Evolutionary conservation across 768 basidiomycete species (phyloP), one percentile per base, ranked within the genome.

Genomic region (Russula ochroleuca): DNA sequence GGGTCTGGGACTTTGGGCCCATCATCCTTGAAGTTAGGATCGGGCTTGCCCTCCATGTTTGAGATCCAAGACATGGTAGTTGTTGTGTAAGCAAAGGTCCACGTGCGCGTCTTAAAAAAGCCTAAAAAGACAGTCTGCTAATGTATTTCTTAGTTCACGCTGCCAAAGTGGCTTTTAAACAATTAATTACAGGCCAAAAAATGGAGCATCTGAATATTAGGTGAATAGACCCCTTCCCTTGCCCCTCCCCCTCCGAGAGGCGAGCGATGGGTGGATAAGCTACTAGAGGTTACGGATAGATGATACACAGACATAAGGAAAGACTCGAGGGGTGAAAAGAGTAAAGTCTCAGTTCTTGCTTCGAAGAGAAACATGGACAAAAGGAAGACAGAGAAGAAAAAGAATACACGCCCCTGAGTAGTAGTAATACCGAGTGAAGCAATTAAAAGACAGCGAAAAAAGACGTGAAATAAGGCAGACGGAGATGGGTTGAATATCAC

Each of bases 61-160:
- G 75, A 72, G n/a, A 88, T 70, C 87, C 86, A 87, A 45, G 86
- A 88, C 88, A 88, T 89, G 62, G 35, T 10, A 3, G 14, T 15
- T 8, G 17, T 10, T 25, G 14, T 3, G 17, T 21, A 14, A 43
- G 43, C 33, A n/a, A 17, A n/a, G 23, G 21, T 5, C 21, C 53
- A 61, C 60, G 25, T 40, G 43, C 21, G n/a, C n/a, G n/a, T n/a
- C n/a, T n/a, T n/a, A n/a, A n/a, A n/a, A n/a, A n/a, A n/a, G n/a
- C n/a, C n/a, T n/a, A n/a, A n/a, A n/a, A n/a, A n/a, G n/a, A n/a
- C n/a, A n/a, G n/a, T n/a, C n/a, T n/a, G n/a, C n/a, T n/a, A n/a
- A n/a, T n/a, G n/a, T n/a, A n/a, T n/a, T n/a, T n/a, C n/a, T n/a
- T n/a, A n/a, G n/a, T n/a, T 28, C 28, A 28, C 28, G 28, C 28